These are phyloP conservation scores for Kandelia obovata DNA, from an alignment of 345 rosid genomes.

Conservation along the genomic window DNA sequence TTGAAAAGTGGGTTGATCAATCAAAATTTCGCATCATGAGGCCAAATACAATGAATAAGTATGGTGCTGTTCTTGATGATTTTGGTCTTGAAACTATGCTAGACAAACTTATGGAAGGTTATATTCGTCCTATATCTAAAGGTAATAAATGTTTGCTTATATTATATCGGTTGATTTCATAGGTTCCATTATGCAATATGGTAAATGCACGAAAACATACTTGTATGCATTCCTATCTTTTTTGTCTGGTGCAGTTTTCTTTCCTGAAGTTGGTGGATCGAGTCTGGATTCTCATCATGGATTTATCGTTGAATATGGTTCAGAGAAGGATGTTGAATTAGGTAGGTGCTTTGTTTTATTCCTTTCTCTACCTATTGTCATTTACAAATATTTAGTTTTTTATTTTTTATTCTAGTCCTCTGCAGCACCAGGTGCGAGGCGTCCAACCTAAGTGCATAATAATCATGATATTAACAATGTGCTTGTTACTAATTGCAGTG, in stretches of 20 bases:
- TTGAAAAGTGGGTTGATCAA: slow-evolving; percentile 79
- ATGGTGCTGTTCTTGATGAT: slow-evolving; percentile 92
- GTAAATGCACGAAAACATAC: not conserved
- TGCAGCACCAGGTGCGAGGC: too few species aligned
- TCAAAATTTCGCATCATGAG: slow-evolving; percentile 74
- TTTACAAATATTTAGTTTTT: too few species aligned
- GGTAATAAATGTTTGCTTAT: slow-evolving; percentile 31
- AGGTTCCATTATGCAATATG: not conserved
- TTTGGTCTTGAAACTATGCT: slow-evolving; percentile 92
- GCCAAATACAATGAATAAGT: slow-evolving; percentile 93
- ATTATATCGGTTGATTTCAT: not conserved
- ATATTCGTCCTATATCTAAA: slow-evolving; percentile 67
- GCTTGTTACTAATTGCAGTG: not conserved
- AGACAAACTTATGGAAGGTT: slow-evolving; percentile 68
- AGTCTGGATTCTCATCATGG: slow-evolving; percentile 97
- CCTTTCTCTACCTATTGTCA: not conserved
- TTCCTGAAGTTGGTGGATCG: slow-evolving; percentile 79
- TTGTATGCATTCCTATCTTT: not conserved
- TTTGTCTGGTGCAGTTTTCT: slow-evolving; percentile 56
- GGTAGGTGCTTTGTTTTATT: slow-evolving; percentile 46
- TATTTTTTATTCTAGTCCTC: too few species aligned
- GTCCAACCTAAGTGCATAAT: too few species aligned
- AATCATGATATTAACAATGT: too few species aligned
- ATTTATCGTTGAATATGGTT: slow-evolving; percentile 90
- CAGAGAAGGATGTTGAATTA: slow-evolving; percentile 77